Conservation (phyloP, 2,329 filamentous ascomycete species). For the Xylaria polymorpha region DNA sequence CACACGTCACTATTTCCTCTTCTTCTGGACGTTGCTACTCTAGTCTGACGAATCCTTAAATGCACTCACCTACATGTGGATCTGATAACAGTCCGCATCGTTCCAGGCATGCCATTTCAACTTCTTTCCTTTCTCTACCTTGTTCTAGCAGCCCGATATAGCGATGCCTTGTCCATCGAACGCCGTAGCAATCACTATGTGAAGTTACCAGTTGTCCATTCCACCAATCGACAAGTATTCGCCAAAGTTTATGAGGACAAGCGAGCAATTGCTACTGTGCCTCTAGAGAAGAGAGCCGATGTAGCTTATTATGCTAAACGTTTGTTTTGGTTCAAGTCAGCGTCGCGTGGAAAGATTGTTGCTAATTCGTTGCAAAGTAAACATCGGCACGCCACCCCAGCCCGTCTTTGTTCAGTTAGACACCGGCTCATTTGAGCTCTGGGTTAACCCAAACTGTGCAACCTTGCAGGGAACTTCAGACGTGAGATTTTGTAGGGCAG, state of each 20-base stretch:
- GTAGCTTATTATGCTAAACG: conserved; percentile 65
- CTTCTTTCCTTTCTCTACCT: conserved; percentile 40
- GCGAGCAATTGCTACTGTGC: conserved; percentile 54
- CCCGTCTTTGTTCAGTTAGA: conserved; percentile 66
- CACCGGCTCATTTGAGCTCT: conserved; percentile 70
- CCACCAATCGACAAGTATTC: conserved; percentile 56
- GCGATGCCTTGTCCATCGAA: conserved; percentile 36
- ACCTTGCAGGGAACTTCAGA: conserved; percentile 55
- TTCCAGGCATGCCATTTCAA: conserved; percentile 31
- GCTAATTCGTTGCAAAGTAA: conserved; percentile 52
- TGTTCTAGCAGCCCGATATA: conserved; percentile 41
- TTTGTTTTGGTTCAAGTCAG: conserved; percentile 44
- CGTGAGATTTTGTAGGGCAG: conserved; percentile 58
- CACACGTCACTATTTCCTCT: not conserved
- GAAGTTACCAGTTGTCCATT: conserved; percentile 58
- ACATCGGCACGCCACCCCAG: conserved; percentile 66
- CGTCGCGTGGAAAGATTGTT: not conserved
- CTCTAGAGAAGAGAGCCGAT: conserved; percentile 63
- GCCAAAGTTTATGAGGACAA: conserved; percentile 53
- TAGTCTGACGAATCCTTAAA: not conserved
- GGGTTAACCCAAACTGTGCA: conserved; percentile 71
- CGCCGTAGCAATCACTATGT: conserved; percentile 54
- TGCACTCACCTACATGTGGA: conserved; percentile 9
- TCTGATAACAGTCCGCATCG: not conserved
- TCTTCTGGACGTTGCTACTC: not conserved